A percentile compares a stretch with the other conserved stretches of the same genome.
phyloP scores from a whole-genome alignment of 1,284 basidiomycete species.

The Sanguinoderma infundibulare region DNA sequence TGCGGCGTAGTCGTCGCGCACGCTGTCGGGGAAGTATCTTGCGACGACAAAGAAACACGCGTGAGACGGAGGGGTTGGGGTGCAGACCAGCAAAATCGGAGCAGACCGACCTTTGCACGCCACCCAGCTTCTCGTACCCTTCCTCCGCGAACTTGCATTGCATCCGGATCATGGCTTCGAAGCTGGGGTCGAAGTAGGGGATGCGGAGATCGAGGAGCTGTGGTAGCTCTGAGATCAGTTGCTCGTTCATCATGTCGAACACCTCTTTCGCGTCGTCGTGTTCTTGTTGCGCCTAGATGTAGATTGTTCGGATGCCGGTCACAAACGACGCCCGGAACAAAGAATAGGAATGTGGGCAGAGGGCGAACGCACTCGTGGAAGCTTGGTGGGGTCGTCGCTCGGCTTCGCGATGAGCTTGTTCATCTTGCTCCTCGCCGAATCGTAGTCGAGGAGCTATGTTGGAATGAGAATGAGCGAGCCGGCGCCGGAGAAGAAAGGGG shows the following conservation, averaged over 20 bases:
- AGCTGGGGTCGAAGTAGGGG: conserved; percentile 97
- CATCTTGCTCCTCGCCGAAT: conserved; percentile 87
- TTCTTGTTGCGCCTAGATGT: conserved; percentile 84
- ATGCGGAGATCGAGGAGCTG: conserved; percentile 93
- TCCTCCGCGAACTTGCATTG: conserved; percentile 97
- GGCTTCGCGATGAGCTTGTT: conserved; percentile 94
- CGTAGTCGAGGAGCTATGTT: conserved; percentile 89
- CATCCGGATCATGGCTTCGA: conserved; percentile 99
- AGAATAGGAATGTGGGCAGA: neutral
- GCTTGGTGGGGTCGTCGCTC: conserved; percentile 89
- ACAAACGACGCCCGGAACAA: neutral
- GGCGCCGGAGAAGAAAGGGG: neutral
- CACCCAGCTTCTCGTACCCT: conserved; percentile 96
- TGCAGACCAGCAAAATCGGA: neutral
- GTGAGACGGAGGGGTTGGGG: neutral
- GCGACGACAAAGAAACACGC: neutral
- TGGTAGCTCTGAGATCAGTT: conserved; percentile 90
- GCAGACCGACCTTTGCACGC: conserved; percentile 82
- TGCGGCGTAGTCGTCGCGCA: conserved; percentile 96
- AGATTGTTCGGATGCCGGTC: neutral
- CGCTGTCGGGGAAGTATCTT: conserved; percentile 89
- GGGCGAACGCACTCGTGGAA: conserved; percentile 75
- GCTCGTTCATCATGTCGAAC: conserved; percentile 92
- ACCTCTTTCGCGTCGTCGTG: conserved; percentile 93
- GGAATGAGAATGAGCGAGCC: neutral